phyloP scores from a whole-genome alignment of 192 early-diverging fungal genomes.

The Umbelopsis ramanniana region DNA sequence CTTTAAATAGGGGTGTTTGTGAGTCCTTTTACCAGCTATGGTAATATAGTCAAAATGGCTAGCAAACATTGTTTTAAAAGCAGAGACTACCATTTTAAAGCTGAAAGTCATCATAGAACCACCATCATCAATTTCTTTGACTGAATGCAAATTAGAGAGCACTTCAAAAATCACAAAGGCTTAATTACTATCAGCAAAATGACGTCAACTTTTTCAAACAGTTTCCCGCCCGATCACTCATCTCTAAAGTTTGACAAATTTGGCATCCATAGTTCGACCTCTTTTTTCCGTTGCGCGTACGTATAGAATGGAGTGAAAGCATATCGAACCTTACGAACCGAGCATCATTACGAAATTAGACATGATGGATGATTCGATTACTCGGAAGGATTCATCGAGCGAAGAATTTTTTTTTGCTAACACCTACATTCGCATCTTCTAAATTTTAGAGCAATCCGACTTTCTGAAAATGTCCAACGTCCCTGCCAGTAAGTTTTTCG shows the following conservation, averaged over 20 bases:
- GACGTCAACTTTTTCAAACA: constrained; percentile 2
- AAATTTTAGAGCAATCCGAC: constrained; percentile 14
- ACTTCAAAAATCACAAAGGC: too few species aligned
- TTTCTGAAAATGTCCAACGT: constrained; percentile 21
- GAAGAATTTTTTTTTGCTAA: not conserved
- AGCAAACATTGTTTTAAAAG: too few species aligned
- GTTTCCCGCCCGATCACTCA: not conserved
- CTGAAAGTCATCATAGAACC: too few species aligned
- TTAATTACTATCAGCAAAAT: too few species aligned
- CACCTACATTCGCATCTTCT: not conserved
- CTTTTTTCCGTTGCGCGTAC: constrained; percentile 22
- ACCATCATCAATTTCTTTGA: too few species aligned
- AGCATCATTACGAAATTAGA: not conserved
- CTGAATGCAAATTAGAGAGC: too few species aligned
- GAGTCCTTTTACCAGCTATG: too few species aligned
- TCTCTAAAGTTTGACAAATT: not conserved
- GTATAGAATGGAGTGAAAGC: not conserved
- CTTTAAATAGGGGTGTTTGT: too few species aligned
- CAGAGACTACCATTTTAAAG: too few species aligned
- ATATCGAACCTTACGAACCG: not conserved
- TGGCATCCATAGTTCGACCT: not conserved
- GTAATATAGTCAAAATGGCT: too few species aligned
- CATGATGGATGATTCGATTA: constrained; percentile 1
- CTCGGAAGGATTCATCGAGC: not conserved
- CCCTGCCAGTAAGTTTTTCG: constrained; percentile 19